Base-by-base conservation (phyloP, 2,329 filamentous ascomycete genomes). In the Rhynchosporium agropyri region DNA sequence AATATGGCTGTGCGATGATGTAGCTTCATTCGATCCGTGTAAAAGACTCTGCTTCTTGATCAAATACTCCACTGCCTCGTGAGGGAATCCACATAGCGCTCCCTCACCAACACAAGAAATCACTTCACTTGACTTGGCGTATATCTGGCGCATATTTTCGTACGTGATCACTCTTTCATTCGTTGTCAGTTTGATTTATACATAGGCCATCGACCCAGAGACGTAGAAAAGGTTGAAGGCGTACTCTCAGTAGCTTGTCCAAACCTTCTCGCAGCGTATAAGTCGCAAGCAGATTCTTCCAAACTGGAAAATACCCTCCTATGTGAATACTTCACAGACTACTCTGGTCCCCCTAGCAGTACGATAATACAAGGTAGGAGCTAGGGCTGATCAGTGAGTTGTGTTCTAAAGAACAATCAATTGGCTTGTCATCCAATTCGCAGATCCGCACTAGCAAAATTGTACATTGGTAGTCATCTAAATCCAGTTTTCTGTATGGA, bases 191-290 rank as follows among this genome's bases (percentile, higher is more conserved):
- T 54, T 66, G 62, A 48, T 66, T 64, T 31, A 66, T 66, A 42
- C 64, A 66, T 29, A 66, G 45, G 1, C 51, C 62, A 57, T 66
- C 62, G 10, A 60, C 59, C 64, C 62, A 66, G 8, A 60, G 43
- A 3, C 31, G 31, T 3, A 58, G 10, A 13, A 20, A 20, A 43
- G 9, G 9, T 26, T 15, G n/a, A 48, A 15, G 51, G 9, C 2
- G 36, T 20, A 20, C 20, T 20, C 20, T 20, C 51, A 12, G 10
- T 26, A 8, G 33, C 6, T 5, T 36, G 42, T 42, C 51, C 33
- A 3, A 38, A 8, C 15, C 51, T 38, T 36, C 51, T 54, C 9
- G 42, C 33, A 10, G 33, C 33, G 9, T 13, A 40, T 9, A 54
- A 42, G 51, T 36, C 3, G 13, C 8, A 12, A n/a, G 33, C 9